A percentile compares a stretch with the other conserved stretches of the same genome.
phyloP scores from a whole-genome alignment of 495 filamentous ascomycete species.

The Chaetomium fimeti region DNA sequence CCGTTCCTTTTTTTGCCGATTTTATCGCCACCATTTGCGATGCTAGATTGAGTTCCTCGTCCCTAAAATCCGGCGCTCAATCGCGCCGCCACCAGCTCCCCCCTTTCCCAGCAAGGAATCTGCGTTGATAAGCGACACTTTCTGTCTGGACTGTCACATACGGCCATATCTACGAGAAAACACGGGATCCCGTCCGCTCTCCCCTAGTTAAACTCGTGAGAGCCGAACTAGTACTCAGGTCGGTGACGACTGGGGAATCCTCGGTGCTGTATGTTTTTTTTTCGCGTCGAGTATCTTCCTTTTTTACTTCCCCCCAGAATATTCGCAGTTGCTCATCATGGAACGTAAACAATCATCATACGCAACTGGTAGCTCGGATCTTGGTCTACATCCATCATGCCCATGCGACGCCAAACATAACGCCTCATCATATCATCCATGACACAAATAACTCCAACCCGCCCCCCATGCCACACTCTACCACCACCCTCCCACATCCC shows the following conservation, averaged over 20 bases:
- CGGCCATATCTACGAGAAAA: constrained; percentile 5
- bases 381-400: constrained; percentile 1
- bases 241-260: constrained; percentile 6
- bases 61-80: neutral
- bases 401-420: constrained; percentile 8
- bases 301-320: too few relatives aligned
- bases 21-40: neutral
- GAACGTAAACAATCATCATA: neutral
- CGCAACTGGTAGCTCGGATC: neutral
- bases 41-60: neutral
- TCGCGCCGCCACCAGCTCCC: neutral
- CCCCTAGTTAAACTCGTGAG: constrained; percentile 35
- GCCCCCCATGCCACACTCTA: neutral
- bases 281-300: too few relatives aligned
- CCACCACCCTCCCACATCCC: too few relatives aligned
- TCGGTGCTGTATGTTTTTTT: neutral
- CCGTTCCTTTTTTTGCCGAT: neutral
- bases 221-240: constrained; percentile 2
- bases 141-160: too few relatives aligned
- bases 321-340: neutral
- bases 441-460: neutral
- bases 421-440: constrained; percentile 1
- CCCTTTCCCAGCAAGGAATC: too few relatives aligned
- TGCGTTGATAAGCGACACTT: too few relatives aligned
- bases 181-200: constrained; percentile 55